Conservation (phyloP, 805 yeast genomes). For the Spencermartinsiella europaea region DNA sequence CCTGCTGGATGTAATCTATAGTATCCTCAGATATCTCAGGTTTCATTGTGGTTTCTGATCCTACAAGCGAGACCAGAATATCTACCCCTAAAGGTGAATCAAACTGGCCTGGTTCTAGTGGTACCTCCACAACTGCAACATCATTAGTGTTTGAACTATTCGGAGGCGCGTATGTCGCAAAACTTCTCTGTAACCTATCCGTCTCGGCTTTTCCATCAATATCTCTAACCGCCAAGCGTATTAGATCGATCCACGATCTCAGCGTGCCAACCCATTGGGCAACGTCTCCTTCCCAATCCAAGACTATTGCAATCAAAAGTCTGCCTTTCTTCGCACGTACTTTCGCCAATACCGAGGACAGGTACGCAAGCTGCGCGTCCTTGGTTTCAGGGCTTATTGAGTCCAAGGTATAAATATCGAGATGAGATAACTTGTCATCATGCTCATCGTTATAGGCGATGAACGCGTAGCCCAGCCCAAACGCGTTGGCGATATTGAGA, state of each 20-base stretch:
- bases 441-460: conserved; percentile 24
- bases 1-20: conserved; percentile 28
- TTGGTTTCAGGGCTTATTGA: conserved; percentile 1
- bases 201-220: conserved; percentile 4
- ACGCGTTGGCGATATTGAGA: conserved; percentile 13
- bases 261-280: conserved; percentile 19
- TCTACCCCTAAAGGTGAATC: conserved; percentile 27
- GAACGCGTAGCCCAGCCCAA: conserved; percentile 26
- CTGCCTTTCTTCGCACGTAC: conserved; percentile 1
- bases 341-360: conserved; percentile 15
- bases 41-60: conserved; percentile 14
- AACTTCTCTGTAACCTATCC: not conserved
- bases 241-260: conserved; percentile 14
- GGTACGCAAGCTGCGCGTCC: conserved; percentile 13
- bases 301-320: conserved; percentile 8
- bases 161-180: conserved; percentile 3
- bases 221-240: conserved; percentile 12
- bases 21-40: conserved; percentile 18
- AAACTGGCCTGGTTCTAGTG: conserved; percentile 28
- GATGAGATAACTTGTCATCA: conserved; percentile 19
- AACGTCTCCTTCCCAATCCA: conserved; percentile 18
- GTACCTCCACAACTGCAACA: conserved; percentile 18
- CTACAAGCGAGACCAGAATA: conserved; percentile 21
- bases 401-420: conserved; percentile 21
- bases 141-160: conserved; percentile 1